Percentiles rank a stretch among this genome's conserved stretches.
Evolutionary conservation across 305 asterid species (phyloP).

Genomic region (Fraxinus sp.): DNA sequence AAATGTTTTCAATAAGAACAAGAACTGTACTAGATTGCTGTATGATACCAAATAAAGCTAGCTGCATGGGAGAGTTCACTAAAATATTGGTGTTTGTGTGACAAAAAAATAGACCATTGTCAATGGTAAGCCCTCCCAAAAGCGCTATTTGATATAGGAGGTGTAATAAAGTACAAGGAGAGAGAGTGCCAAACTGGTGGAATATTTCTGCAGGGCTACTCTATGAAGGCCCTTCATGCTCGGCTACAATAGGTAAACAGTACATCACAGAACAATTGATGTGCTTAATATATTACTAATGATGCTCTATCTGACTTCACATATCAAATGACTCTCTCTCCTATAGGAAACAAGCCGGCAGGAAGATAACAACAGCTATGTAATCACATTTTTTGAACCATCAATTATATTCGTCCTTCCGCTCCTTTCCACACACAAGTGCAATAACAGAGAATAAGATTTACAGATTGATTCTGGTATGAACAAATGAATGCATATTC

Average conservation of each 20-base stretch:
- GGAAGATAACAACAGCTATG: not conserved
- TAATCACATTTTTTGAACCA: not conserved
- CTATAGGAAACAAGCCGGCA: not conserved
- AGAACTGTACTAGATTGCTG: not conserved
- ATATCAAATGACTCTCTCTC: not conserved
- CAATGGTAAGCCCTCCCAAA: not conserved
- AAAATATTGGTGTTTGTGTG: not conserved
- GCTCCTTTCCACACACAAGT: not conserved
- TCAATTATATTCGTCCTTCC: not conserved
- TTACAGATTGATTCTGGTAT: not conserved
- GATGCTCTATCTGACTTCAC: not conserved
- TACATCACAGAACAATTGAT: not conserved
- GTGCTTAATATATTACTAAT: not conserved
- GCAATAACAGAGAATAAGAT: not conserved
- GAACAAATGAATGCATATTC: not conserved
- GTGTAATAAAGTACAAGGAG: not conserved
- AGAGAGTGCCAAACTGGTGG: not conserved
- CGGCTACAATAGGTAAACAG: not conserved
- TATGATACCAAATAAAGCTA: not conserved
- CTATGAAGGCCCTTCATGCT: not conserved
- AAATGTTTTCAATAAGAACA: not conserved
- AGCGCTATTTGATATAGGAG: not conserved
- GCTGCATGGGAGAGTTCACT: not conserved
- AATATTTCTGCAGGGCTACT: not conserved
- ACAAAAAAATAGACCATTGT: not conserved